Evolutionary conservation across 2,329 filamentous ascomycete species (phyloP), one percentile per base, ranked within the genome.

Genomic region (Xylaria sp.): DNA sequence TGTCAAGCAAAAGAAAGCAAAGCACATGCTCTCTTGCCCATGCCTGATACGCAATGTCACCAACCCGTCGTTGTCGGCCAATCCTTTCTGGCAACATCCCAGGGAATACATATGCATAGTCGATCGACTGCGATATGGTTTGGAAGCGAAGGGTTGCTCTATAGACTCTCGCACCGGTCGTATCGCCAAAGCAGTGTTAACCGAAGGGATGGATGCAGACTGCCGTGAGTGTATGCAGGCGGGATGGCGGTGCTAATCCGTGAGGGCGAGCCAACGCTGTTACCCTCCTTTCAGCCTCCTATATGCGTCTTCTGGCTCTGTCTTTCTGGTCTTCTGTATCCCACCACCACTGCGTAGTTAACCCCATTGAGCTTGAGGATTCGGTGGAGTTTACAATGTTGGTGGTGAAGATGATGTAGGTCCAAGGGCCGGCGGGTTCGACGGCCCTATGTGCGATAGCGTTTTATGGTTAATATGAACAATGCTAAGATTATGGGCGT

Each of bases 51-150:
- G 46, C 60, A 9, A 46, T 59, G 54, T 28, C 39, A 56, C 25
- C 28, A 23, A 25, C 39, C 28, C 43, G 31, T 58, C 36, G 31
- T 39, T 39, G 49, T 46, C 48, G 46, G 23, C 52, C 48, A 63
- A 63, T 56, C 15, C 23, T 9, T 25, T 23, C n/a, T 36, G 39
- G 36, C 15, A n/a, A 56, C n/a, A 31, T 10, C 59, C 12, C n/a
- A 2, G 25, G 15, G 4, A 49, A 49, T 55, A 64, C n/a, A 54
- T 59, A 52, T 64, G 41, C 39, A 60, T 43, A 60, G 61, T 41
- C 46, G 33, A 36, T 67, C 61, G 43, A 54, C 52, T 51, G 54
- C 36, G 20, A n/a, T 36, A 2, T 28, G 18, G 23, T 36, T 46
- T 33, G 46, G 48, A 60, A 59, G 48, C 28, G 36, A 55, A 51